Evolutionary conservation across 2,329 filamentous ascomycete species (phyloP).

Genomic region (Blumeria graminis): DNA sequence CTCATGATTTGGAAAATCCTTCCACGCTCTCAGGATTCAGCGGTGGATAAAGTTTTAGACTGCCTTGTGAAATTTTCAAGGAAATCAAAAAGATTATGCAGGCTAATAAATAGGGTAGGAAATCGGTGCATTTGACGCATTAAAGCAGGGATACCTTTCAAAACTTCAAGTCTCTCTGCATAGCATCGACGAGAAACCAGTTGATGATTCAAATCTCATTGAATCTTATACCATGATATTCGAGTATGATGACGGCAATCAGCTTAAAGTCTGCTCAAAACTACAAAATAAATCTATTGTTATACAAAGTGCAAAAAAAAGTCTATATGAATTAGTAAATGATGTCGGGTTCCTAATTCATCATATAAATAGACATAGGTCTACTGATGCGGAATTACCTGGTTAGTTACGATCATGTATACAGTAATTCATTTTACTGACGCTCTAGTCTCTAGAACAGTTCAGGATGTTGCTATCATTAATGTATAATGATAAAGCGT

Average conservation of each 20-base stretch:
- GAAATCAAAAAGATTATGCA: background rate
- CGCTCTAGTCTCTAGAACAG: background rate
- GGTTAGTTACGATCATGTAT: background rate
- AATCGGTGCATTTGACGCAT: slow-evolving; percentile 7
- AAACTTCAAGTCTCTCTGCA: slow-evolving; percentile 11
- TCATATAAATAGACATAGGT: slow-evolving; percentile 2
- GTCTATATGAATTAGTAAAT: slow-evolving; percentile 2
- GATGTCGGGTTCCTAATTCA: slow-evolving; percentile 2
- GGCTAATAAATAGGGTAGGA: slow-evolving; percentile 7
- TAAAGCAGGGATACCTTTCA: slow-evolving; percentile 7
- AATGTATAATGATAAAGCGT: slow-evolving; percentile 6
- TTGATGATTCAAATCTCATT: slow-evolving; percentile 5
- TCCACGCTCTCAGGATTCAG: slow-evolving; percentile 4
- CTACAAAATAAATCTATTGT: slow-evolving; percentile 1
- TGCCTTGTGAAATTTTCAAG: slow-evolving; percentile 6
- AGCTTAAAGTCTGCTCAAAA: slow-evolving; percentile 1
- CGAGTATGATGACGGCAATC: slow-evolving; percentile 5
- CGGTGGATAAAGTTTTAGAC: slow-evolving; percentile 10
- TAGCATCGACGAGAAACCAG: slow-evolving; percentile 3
- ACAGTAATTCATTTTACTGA: background rate
- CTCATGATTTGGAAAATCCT: slow-evolving; percentile 6
- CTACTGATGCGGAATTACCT: background rate
- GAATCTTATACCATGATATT: slow-evolving; percentile 11
- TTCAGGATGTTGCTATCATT: slow-evolving; percentile 6
- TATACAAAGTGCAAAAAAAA: slow-evolving; percentile 2